Evolutionary conservation across 164 flowering plant genomes (phyloP).

Genomic region (Annona squamosa): DNA sequence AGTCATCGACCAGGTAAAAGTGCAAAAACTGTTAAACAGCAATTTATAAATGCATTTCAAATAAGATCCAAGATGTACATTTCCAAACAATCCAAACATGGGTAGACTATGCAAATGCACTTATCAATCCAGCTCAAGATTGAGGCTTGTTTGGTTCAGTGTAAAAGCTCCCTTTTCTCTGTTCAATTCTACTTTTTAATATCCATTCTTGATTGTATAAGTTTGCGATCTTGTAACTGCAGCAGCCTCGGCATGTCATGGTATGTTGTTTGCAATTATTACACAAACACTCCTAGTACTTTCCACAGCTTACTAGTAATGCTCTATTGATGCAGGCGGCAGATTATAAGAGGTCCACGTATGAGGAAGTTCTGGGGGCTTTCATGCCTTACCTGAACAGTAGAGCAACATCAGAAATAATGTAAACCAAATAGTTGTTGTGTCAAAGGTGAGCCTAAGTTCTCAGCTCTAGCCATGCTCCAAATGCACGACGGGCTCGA

Average conservation of each 20-base stretch:
- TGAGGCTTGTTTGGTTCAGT: too few relatives aligned
- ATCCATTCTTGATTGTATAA: too few relatives aligned
- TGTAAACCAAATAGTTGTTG: slow-evolving; percentile 61
- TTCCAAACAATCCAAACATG: too few relatives aligned
- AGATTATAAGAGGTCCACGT: slow-evolving; percentile 86
- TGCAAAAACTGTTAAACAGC: background rate
- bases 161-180: too few relatives aligned
- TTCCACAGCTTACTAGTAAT: background rate
- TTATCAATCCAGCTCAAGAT: too few relatives aligned
- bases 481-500: slow-evolving; percentile 3
- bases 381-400: slow-evolving; percentile 48
- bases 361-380: slow-evolving; percentile 71
- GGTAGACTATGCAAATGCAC: too few relatives aligned
- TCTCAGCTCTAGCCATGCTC: slow-evolving; percentile 11
- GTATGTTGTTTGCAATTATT: background rate
- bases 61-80: too few relatives aligned
- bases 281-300: background rate
- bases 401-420: slow-evolving; percentile 36
- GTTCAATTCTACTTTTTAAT: too few relatives aligned
- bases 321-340: slow-evolving; percentile 54
- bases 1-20: slow-evolving; percentile 74
- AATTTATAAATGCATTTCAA: background rate
- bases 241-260: background rate
- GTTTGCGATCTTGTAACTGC: too few relatives aligned
- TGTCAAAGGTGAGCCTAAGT: slow-evolving; percentile 17